Evolutionary conservation across 805 yeast genomes (phyloP), one percentile per base, ranked within the genome.

Genomic region (Ogataea sp.): DNA sequence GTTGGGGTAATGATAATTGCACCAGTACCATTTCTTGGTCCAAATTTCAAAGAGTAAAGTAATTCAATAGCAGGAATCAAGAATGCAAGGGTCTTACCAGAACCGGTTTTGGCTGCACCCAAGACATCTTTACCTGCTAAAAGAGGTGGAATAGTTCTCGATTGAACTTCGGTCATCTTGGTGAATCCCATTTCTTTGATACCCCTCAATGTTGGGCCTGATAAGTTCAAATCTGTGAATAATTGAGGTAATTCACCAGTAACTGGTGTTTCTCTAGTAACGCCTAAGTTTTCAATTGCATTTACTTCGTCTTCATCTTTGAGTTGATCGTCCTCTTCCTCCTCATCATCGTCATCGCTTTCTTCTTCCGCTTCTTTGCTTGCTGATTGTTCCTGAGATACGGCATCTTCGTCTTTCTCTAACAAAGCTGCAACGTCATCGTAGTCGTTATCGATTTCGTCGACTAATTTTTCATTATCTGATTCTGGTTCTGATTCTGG

Each of bases 31-130:
- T 93, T 94, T 69, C 97, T 78, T 40, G 98, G 97, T 64, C 90
- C 93, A 70, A 89, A 93, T 59, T 83, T 87, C 53, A 93, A 72
- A 15, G 95, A 80, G 57, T 89, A 83, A 40, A 93, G 71, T 66
- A 88, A 67, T 65, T 93, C 98, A 47, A 93, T 82, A 25, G 98
- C 98, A 13, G 99, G 99, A 43, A 93, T 74, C 55, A 93, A 68
- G 52, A 93, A 93, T 9, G 99, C 97, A 44, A 94, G 67, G 0
- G 99, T 93, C 67, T 93, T 93, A 59, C 99, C 99, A 1, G 97
- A 88, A 39, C 99, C 99, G 3, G 99, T 93, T 66, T 89, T 90
- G 41, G 99, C 99, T n/a, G 98, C 98, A 49, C 98, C 99, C 39
- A 93, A 71, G 17, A 94, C 97, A 64, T 93, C 99, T 51, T 90